These are phyloP conservation scores for Raphidocelis subcapitata DNA, from an alignment of 139 green algal genomes.

Conservation along the genomic window DNA sequence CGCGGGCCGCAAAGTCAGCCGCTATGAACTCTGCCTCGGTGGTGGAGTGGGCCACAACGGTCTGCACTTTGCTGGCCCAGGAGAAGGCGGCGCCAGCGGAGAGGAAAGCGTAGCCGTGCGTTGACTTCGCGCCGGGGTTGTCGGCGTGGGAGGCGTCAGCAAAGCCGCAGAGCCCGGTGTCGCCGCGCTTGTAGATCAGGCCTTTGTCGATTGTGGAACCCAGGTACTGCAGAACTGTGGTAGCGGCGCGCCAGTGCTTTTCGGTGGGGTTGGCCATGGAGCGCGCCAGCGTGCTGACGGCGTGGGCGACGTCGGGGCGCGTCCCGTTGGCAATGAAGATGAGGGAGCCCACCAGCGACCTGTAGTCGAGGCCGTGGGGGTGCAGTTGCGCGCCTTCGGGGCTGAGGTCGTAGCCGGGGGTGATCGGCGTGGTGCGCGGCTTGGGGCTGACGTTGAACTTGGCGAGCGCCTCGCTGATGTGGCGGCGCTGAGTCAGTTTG, in stretches of 20 bases:
- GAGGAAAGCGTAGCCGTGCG: constrained; percentile 50
- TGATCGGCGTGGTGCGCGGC: constrained; percentile 5
- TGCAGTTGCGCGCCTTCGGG: constrained; percentile 5
- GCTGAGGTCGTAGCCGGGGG: constrained; percentile 6
- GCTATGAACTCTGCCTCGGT: constrained; percentile 55
- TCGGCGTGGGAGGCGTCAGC: constrained; percentile 47
- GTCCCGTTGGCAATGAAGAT: constrained; percentile 33
- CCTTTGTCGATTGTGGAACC: constrained; percentile 10
- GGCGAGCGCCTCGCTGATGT: constrained; percentile 7
- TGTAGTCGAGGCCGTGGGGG: constrained; percentile 6
- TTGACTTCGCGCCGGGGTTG: constrained; percentile 31
- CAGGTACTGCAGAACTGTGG: constrained; percentile 35
- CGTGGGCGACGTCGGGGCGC: constrained; percentile 42
- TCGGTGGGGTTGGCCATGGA: constrained; percentile 36
- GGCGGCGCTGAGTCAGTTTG: constrained; percentile 20
- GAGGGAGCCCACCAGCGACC: constrained; percentile 30
- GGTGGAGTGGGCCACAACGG: constrained; percentile 51
- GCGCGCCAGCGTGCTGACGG: constrained; percentile 36
- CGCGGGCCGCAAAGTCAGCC: constrained; percentile 37
- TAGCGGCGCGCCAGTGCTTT: constrained; percentile 39
- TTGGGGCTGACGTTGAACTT: too few relatives aligned
- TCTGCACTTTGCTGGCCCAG: constrained; percentile 46
- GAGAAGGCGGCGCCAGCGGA: constrained; percentile 34
- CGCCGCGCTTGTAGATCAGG: constrained; percentile 5
- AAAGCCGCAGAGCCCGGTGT: constrained; percentile 32